These are phyloP conservation scores for Allium cepa DNA, from an alignment of 106 monocot genomes.

Conservation along the genomic window DNA sequence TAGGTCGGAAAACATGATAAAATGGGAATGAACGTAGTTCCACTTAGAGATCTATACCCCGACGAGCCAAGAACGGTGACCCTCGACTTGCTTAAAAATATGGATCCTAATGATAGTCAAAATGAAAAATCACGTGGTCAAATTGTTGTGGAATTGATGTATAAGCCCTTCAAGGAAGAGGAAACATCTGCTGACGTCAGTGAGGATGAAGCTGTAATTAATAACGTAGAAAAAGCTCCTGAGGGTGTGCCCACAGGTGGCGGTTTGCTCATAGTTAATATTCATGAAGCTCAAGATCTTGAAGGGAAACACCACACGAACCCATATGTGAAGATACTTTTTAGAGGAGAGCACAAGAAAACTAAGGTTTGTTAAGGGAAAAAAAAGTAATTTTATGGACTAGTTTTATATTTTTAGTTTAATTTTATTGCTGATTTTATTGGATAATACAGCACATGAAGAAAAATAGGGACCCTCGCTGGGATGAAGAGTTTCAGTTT, in stretches of 20 bases:
- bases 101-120: constrained; percentile 43
- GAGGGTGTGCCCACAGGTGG: constrained; percentile 64
- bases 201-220: constrained; percentile 10
- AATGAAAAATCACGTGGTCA: constrained; percentile 52
- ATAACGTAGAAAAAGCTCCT: constrained; percentile 51
- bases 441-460: constrained; percentile 57
- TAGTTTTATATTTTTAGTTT: background rate
- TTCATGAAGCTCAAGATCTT: constrained; percentile 86
- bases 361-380: constrained; percentile 48
- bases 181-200: constrained; percentile 18
- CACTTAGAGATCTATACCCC: constrained; percentile 58
- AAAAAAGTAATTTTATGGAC: background rate
- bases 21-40: constrained; percentile 78
- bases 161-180: constrained; percentile 84
- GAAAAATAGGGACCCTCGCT: constrained; percentile 88
- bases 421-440: background rate
- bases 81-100: constrained; percentile 75
- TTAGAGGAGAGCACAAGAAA: constrained; percentile 76
- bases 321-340: constrained; percentile 64
- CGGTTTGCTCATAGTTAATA: constrained; percentile 64
- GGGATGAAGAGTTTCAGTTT: constrained; percentile 82
- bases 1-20: constrained; percentile 83
- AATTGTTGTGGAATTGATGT: constrained; percentile 54
- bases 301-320: constrained; percentile 91
- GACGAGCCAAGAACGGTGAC: constrained; percentile 58